Conservation (phyloP, 768 basidiomycete genomes). For the Boletus vinaceobasis region DNA sequence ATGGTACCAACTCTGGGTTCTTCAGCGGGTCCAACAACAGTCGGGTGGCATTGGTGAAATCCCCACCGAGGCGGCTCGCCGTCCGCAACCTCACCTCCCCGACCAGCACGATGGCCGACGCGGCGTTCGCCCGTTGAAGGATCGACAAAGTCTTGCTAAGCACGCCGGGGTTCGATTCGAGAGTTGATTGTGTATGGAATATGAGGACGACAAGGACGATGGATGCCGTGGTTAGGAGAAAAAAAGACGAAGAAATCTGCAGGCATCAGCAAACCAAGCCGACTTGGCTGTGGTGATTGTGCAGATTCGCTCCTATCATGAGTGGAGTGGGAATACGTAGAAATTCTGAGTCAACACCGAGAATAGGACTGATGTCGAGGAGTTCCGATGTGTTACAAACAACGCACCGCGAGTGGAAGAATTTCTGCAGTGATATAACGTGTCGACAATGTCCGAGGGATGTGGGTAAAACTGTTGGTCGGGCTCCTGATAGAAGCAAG, state of each 20-base stretch:
- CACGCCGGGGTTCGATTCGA: too few species aligned
- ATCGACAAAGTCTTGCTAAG: neutral
- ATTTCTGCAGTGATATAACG: neutral
- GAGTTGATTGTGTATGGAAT: neutral
- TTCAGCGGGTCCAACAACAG: constrained; percentile 4
- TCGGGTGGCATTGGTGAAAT: constrained; percentile 4
- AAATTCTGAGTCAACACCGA: neutral
- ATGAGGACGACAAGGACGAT: neutral
- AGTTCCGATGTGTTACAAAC: neutral
- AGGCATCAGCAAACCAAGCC: neutral
- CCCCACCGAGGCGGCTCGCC: neutral
- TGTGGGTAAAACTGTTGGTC: neutral
- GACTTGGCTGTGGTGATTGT: neutral
- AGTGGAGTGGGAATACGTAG: too few species aligned
- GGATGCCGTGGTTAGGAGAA: neutral
- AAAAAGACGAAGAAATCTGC: neutral
- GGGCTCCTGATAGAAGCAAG: neutral
- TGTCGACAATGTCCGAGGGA: neutral
- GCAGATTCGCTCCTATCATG: neutral
- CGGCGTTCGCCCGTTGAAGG: neutral
- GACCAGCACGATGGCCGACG: neutral
- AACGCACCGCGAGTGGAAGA: neutral
- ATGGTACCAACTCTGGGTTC: neutral
- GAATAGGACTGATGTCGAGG: neutral
- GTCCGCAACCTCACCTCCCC: neutral